A percentile compares a stretch with the other conserved stretches of the same genome.
Evolutionary conservation across 1,284 basidiomycete genomes (phyloP).

Genomic region (Tilletia caries): DNA sequence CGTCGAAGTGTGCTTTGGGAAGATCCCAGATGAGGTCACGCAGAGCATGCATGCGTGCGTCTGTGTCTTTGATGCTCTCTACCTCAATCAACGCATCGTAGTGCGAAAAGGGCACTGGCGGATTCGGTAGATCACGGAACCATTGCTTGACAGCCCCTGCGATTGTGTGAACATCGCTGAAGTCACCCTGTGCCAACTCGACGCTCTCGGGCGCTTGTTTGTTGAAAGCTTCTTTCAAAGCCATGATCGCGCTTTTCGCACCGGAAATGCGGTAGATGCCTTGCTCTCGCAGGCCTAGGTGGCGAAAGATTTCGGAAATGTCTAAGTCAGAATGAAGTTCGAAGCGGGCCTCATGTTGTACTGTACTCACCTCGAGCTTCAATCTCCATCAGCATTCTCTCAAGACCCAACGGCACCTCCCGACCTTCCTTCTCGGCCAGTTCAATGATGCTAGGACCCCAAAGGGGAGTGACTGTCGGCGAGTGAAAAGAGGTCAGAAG

Average conservation of each 20-base stretch:
- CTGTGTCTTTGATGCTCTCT: constrained; percentile 40
- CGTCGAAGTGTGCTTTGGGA: constrained; percentile 45
- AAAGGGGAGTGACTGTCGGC: constrained; percentile 29
- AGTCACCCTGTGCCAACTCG: constrained; percentile 38
- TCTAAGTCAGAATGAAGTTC: background rate
- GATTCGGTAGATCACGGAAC: constrained; percentile 52
- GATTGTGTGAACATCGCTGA: constrained; percentile 49
- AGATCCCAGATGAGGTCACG: constrained; percentile 47
- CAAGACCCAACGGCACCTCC: constrained; percentile 42
- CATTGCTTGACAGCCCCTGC: constrained; percentile 49
- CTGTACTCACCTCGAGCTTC: constrained; percentile 36
- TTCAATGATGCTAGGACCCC: constrained; percentile 30
- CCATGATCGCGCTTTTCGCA: constrained; percentile 43
- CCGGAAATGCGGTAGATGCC: constrained; percentile 53
- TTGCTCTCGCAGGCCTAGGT: constrained; percentile 47
- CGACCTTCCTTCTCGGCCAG: constrained; percentile 37
- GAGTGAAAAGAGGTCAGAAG: background rate
- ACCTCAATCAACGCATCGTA: constrained; percentile 48
- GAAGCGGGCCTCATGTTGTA: background rate
- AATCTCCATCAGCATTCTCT: constrained; percentile 49
- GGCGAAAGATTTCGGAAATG: background rate
- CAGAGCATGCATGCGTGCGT: constrained; percentile 45
- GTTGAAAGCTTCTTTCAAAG: constrained; percentile 35
- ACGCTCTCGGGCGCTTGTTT: constrained; percentile 36
- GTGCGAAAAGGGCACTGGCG: constrained; percentile 46